These are phyloP conservation scores for Russula sp. DNA, from an alignment of 768 basidiomycete genomes.

Conservation along the genomic window DNA sequence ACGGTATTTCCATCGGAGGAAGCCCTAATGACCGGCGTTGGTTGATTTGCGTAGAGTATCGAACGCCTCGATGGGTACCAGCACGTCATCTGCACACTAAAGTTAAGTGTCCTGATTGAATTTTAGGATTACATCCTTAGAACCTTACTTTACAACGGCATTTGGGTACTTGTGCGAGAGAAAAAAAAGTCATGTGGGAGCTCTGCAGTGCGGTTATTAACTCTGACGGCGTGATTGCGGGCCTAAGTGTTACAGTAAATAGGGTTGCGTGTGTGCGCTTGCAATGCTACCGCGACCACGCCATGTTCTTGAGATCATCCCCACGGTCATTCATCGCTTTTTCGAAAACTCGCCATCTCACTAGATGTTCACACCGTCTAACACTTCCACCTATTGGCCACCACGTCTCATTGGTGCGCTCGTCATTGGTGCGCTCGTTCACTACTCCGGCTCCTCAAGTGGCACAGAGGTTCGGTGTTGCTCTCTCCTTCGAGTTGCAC, in stretches of 20 bases:
- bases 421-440: constrained; percentile 1
- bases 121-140: neutral
- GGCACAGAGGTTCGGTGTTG: constrained; percentile 17
- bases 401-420: constrained; percentile 5
- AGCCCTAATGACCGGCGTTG: neutral
- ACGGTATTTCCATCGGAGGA: neutral
- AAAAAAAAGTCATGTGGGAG: neutral
- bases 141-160: neutral
- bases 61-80: neutral
- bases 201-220: neutral
- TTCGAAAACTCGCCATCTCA: neutral
- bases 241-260: neutral
- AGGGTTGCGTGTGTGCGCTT: neutral
- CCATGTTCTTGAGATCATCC: constrained; percentile 14
- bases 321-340: constrained; percentile 4
- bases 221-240: too few relatives aligned
- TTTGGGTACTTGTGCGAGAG: neutral
- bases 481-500: constrained; percentile 1
- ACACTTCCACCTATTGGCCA: neutral
- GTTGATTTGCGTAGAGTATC: neutral
- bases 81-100: neutral
- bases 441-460: constrained; percentile 21
- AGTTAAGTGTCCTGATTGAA: neutral
- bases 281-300: neutral
- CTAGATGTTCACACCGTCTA: neutral